phyloP scores from a whole-genome alignment of 2,329 filamentous ascomycete genomes.

The Aspergillus carbonarius region DNA sequence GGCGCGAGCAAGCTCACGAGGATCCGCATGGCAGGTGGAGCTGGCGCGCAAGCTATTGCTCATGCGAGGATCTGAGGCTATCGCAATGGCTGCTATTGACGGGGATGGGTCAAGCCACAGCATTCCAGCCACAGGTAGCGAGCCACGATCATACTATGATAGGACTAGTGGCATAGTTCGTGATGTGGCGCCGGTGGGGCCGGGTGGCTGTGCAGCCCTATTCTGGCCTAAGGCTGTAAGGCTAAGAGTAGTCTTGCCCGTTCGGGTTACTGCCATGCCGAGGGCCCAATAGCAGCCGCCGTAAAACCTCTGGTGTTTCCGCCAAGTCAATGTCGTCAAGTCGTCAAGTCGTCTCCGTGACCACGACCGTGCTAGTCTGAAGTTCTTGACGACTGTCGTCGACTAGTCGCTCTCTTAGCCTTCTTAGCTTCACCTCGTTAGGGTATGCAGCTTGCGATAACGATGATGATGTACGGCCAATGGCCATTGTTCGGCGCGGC shows the following conservation, averaged over 20 bases:
- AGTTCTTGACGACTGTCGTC: too few relatives aligned
- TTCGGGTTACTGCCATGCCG: not conserved
- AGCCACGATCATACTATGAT: slow-evolving; percentile 8
- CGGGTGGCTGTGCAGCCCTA: slow-evolving; percentile 16
- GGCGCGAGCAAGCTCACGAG: slow-evolving; percentile 14
- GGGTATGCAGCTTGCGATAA: not conserved
- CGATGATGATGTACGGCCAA: not conserved
- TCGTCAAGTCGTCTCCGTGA: too few relatives aligned
- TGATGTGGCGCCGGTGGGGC: slow-evolving; percentile 6
- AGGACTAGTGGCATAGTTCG: slow-evolving; percentile 10
- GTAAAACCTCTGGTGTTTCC: not conserved
- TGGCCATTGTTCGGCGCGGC: slow-evolving; percentile 5
- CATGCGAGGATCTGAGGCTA: slow-evolving; percentile 17
- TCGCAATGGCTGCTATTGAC: slow-evolving; percentile 13
- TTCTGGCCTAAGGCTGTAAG: slow-evolving; percentile 2
- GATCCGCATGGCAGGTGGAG: slow-evolving; percentile 15
- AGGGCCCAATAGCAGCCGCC: not conserved
- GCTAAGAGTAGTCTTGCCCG: slow-evolving; percentile 1
- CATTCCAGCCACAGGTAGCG: slow-evolving; percentile 18
- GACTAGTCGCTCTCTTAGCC: not conserved
- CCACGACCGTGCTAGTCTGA: too few relatives aligned
- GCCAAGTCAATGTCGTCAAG: too few relatives aligned
- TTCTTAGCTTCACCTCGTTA: too few relatives aligned
- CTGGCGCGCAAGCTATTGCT: slow-evolving; percentile 7
- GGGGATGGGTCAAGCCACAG: slow-evolving; percentile 20